Conservation (phyloP, 1,139 yeast species). For the Cylindricascospora bacillispora region DNA sequence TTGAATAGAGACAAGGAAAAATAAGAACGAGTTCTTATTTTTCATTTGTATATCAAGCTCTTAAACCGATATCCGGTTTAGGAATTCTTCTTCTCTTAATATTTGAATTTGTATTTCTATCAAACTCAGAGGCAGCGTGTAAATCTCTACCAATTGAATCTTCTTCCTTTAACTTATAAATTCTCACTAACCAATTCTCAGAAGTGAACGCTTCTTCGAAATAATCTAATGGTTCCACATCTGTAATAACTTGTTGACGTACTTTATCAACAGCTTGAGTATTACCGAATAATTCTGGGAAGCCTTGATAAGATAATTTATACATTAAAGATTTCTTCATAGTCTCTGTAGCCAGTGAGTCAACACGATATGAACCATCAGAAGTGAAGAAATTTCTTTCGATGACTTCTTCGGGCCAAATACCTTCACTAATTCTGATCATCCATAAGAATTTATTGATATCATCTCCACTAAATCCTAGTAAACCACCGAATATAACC, state of each 20-base stretch:
- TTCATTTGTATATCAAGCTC: too few species aligned
- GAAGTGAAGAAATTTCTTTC: constrained; percentile 79
- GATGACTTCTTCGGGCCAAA: constrained; percentile 94
- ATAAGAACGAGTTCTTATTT: too few species aligned
- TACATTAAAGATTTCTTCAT: constrained; percentile 89
- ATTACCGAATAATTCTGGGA: constrained; percentile 51
- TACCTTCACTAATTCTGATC: constrained; percentile 97
- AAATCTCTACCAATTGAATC: constrained; percentile 81
- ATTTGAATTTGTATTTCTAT: constrained; percentile 26
- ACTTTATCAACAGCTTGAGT: constrained; percentile 79
- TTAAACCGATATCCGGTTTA: constrained; percentile 39
- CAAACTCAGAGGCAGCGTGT: constrained; percentile 36
- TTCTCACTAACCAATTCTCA: constrained; percentile 93
- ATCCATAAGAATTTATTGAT: constrained; percentile 96
- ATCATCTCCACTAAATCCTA: constrained; percentile 96
- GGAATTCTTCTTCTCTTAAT: constrained; percentile 36
- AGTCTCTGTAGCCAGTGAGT: constrained; percentile 62
- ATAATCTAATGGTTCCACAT: constrained; percentile 52
- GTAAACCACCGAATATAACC: constrained; percentile 84
- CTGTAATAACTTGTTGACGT: constrained; percentile 64
- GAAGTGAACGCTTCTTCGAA: constrained; percentile 92
- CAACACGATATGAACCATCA: constrained; percentile 80
- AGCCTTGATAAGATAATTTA: constrained; percentile 87
- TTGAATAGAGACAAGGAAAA: too few species aligned
- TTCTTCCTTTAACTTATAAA: constrained; percentile 81